Evolutionary conservation across 805 yeast species (phyloP).

Genomic region (Wickerhamiella occidentalis): DNA sequence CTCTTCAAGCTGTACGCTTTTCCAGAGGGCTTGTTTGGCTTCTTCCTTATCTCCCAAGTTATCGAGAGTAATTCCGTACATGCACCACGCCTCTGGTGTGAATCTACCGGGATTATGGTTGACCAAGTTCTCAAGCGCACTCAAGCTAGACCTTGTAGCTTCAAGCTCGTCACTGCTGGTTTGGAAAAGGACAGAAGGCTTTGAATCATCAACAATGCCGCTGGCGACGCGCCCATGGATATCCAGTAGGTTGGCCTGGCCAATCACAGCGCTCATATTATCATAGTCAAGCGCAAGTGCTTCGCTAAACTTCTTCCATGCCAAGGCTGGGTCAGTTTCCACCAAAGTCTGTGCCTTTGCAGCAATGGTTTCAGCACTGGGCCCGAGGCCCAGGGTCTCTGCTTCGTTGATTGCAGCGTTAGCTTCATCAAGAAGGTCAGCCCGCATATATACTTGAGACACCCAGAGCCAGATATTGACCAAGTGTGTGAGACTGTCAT

Average conservation of each 20-base stretch:
- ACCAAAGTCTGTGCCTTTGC: slow-evolving; percentile 9
- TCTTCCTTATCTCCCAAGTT: slow-evolving; percentile 39
- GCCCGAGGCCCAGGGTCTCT: slow-evolving; percentile 33
- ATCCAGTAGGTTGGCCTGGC: slow-evolving; percentile 14
- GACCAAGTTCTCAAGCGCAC: slow-evolving; percentile 17
- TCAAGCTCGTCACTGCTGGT: slow-evolving; percentile 9
- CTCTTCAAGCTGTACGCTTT: slow-evolving; percentile 41
- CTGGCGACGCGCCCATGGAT: not conserved
- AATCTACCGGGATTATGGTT: slow-evolving; percentile 31
- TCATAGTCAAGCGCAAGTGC: slow-evolving; percentile 18
- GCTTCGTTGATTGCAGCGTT: slow-evolving; percentile 67
- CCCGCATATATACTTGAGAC: slow-evolving; percentile 47
- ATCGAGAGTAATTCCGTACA: slow-evolving; percentile 52
- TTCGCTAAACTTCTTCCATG: slow-evolving; percentile 13
- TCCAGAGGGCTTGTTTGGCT: slow-evolving; percentile 44
- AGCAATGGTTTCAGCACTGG: slow-evolving; percentile 34
- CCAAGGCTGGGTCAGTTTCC: slow-evolving; percentile 12
- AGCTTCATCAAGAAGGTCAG: slow-evolving; percentile 46
- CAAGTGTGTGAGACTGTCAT: slow-evolving; percentile 1
- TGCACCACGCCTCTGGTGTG: slow-evolving; percentile 58
- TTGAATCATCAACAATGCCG: not conserved
- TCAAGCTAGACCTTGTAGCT: slow-evolving; percentile 9
- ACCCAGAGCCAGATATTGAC: slow-evolving; percentile 59
- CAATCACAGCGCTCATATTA: slow-evolving; percentile 18
- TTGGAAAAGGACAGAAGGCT: slow-evolving; percentile 4